Percentiles rank a stretch among this genome's conserved stretches.
Evolutionary conservation across 78 protist genomes (phyloP).

Genomic region (Chrysochromulina parva): DNA sequence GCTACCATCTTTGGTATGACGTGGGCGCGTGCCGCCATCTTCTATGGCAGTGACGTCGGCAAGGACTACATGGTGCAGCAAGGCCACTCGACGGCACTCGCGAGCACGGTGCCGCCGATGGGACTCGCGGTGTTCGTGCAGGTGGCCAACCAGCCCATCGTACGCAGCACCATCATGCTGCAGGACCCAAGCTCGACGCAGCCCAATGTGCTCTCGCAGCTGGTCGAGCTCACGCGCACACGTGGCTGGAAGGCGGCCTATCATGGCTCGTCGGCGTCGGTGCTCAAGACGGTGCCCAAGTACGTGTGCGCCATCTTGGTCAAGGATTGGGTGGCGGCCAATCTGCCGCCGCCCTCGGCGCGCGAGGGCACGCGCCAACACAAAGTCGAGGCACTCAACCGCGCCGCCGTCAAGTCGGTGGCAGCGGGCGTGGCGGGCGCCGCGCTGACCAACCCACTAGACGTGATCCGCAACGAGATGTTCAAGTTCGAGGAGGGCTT

Average conservation of each 20-base stretch:
- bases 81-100: neutral
- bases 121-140: neutral
- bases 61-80: neutral
- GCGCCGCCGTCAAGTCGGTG: neutral
- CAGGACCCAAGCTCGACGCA: neutral
- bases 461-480: conserved; percentile 15
- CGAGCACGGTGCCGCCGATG: neutral
- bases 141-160: conserved; percentile 5
- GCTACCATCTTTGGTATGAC: neutral
- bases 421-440: conserved; percentile 23
- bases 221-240: neutral
- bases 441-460: neutral
- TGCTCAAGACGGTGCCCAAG: conserved; percentile 17
- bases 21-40: conserved; percentile 20
- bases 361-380: neutral
- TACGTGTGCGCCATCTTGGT: neutral
- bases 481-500: neutral
- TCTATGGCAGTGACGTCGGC: neutral
- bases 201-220: neutral
- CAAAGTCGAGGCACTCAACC: neutral
- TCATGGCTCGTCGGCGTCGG: neutral
- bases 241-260: neutral
- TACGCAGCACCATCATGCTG: neutral
- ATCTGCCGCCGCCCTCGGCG: neutral
- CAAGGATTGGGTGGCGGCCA: neutral